Evolutionary conservation across 768 basidiomycete genomes (phyloP).

Genomic region (Kwoniella mangroviensis): DNA sequence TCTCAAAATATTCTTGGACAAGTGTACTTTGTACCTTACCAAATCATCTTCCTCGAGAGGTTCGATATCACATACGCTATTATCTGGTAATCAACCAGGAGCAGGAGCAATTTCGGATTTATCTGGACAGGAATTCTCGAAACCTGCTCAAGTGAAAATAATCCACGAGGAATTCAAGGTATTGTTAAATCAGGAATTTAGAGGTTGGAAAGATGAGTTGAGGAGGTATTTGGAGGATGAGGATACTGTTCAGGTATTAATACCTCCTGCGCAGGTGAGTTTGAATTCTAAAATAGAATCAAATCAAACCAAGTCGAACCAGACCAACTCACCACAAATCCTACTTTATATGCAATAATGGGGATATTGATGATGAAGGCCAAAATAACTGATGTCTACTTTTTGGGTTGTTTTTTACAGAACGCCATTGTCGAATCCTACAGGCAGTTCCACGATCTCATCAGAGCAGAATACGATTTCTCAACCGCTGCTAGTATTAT

Average conservation of each 20-base stretch:
- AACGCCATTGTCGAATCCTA: conserved; percentile 78
- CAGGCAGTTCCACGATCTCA: conserved; percentile 70
- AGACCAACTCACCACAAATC: not conserved
- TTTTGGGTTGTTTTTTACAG: conserved; percentile 38
- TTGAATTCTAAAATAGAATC: not conserved
- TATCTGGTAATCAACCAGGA: conserved; percentile 26
- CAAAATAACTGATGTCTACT: not conserved
- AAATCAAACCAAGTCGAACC: not conserved
- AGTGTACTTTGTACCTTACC: conserved; percentile 60
- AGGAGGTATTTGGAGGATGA: conserved; percentile 80
- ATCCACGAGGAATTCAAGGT: conserved; percentile 64
- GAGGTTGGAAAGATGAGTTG: conserved; percentile 64
- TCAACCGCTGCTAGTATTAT: conserved; percentile 46
- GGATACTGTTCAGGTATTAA: conserved; percentile 74
- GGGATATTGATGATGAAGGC: not conserved
- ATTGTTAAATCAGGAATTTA: conserved; percentile 62
- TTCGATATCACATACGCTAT: not conserved
- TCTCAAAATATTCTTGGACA: conserved; percentile 69
- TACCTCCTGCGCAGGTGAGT: conserved; percentile 67
- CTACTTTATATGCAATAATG: not conserved
- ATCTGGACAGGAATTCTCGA: conserved; percentile 62
- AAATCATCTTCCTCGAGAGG: conserved; percentile 5
- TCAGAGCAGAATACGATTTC: conserved; percentile 61
- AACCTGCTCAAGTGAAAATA: conserved; percentile 62
- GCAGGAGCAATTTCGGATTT: conserved; percentile 44